phyloP scores from a whole-genome alignment of 2,329 filamentous ascomycete species.

The Arthrobotrys entomopaga region DNA sequence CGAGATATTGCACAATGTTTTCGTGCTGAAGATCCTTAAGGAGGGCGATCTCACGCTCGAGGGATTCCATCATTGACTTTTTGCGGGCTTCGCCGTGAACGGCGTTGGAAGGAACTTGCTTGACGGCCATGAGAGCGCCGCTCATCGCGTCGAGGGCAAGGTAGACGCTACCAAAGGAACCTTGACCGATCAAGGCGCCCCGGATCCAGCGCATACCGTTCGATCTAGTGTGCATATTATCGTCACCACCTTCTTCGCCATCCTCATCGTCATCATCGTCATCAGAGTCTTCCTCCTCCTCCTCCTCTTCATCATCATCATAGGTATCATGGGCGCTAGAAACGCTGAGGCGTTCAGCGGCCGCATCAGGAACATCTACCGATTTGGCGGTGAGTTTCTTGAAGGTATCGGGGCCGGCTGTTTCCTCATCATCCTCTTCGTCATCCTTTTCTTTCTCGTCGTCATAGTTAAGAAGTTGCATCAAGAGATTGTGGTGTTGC shows the following conservation, averaged over 20 bases:
- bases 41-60: constrained; percentile 95
- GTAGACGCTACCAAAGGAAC: constrained; percentile 95
- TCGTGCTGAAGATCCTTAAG: constrained; percentile 92
- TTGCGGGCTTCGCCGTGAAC: constrained; percentile 86
- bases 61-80: constrained; percentile 96
- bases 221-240: constrained; percentile 66
- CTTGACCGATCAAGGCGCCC: constrained; percentile 93
- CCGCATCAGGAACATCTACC: constrained; percentile 44
- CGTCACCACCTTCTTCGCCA: constrained; percentile 56
- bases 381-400: constrained; percentile 53
- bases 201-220: constrained; percentile 99
- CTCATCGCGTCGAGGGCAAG: constrained; percentile 94
- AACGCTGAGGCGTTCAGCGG: constrained; percentile 36
- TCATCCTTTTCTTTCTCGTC: constrained; percentile 30
- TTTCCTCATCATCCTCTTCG: constrained; percentile 49
- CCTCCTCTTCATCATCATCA: constrained; percentile 43
- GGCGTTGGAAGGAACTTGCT: constrained; percentile 89
- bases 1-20: constrained; percentile 98
- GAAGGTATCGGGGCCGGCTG: constrained; percentile 42
- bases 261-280: constrained; percentile 56
- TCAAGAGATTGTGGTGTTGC: constrained; percentile 46
- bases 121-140: constrained; percentile 96
- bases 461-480: constrained; percentile 50
- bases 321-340: constrained; percentile 29
- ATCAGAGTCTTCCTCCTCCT: constrained; percentile 72